Percentiles rank a stretch among this genome's conserved stretches.
Evolutionary conservation across 2,329 filamentous ascomycete genomes (phyloP).

Genomic region (Pyricularia grisea): DNA sequence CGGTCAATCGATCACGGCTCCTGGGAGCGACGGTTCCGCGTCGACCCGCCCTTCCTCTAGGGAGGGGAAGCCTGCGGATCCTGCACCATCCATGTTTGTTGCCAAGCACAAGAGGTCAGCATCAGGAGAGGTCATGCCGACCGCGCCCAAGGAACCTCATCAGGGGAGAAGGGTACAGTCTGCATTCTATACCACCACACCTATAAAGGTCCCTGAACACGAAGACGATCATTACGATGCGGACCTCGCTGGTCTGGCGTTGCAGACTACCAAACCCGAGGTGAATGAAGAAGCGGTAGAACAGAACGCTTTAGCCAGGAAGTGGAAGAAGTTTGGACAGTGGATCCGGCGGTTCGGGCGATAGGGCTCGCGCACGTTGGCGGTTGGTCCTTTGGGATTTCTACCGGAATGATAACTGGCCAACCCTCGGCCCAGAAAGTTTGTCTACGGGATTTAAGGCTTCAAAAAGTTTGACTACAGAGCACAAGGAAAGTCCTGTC

Average conservation of each 20-base stretch:
- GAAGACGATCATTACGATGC: neutral
- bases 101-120: neutral
- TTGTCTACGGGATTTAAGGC: too few relatives aligned
- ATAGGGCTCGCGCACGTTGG: conserved; percentile 14
- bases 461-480: neutral
- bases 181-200: neutral
- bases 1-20: neutral
- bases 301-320: conserved; percentile 4
- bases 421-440: too few relatives aligned
- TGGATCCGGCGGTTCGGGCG: conserved; percentile 23
- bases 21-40: neutral
- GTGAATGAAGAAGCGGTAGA: neutral
- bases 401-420: too few relatives aligned
- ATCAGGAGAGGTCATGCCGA: neutral
- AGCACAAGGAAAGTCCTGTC: neutral
- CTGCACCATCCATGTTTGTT: neutral
- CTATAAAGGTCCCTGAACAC: conserved; percentile 5
- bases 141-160: neutral
- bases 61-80: neutral
- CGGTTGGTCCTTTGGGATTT: neutral
- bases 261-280: conserved; percentile 2
- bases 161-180: conserved; percentile 1
- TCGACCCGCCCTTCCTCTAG: neutral
- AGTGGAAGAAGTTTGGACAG: conserved; percentile 19
- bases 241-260: neutral